Evolutionary conservation across 2,329 filamentous ascomycete species (phyloP).

Genomic region (Ascochyta lentis): DNA sequence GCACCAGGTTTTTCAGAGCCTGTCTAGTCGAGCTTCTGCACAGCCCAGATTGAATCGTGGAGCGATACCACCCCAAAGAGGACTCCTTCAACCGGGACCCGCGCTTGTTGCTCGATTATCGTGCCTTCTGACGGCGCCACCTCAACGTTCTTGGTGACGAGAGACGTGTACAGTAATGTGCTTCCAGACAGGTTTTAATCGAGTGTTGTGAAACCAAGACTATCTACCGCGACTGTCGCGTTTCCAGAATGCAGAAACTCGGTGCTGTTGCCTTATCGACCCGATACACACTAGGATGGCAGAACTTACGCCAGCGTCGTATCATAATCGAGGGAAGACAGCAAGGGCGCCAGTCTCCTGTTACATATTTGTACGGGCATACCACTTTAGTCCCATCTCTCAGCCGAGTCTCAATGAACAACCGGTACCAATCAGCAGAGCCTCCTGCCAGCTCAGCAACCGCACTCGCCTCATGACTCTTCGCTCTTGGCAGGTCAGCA

Average conservation of each 20-base stretch:
- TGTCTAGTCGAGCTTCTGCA: background rate
- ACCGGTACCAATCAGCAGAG: background rate
- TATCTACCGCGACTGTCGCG: too few species aligned
- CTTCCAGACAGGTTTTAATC: too few species aligned
- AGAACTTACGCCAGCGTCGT: background rate
- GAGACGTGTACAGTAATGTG: too few species aligned
- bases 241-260: background rate
- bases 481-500: background rate
- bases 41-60: background rate
- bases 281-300: background rate
- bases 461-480: background rate
- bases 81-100: too few species aligned
- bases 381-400: background rate
- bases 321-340: background rate
- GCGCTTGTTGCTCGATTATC: background rate
- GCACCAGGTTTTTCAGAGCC: constrained; percentile 2
- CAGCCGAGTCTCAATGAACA: background rate
- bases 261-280: background rate
- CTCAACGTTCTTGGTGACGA: background rate
- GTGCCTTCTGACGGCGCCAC: background rate
- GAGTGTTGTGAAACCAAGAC: too few species aligned
- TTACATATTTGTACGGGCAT: background rate
- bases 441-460: constrained; percentile 1
- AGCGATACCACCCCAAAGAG: background rate
- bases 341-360: background rate